Conservation (phyloP, 441 rosid genomes). For the Codiaeum variegatum region DNA sequence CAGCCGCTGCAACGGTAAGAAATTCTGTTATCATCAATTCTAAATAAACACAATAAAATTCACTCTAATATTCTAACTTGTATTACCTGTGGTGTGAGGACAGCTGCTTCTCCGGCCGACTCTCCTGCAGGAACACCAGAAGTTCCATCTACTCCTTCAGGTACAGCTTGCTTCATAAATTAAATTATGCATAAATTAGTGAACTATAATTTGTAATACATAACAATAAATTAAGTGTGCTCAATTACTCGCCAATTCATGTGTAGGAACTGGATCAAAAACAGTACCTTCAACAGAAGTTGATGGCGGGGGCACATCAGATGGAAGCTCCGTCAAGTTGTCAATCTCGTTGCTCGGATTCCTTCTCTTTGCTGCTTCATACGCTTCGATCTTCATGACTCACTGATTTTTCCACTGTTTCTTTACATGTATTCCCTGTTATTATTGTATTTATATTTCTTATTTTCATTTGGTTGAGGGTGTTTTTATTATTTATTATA, state of each 20-base stretch:
- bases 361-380: conserved; percentile 53
- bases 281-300: conserved; percentile 55
- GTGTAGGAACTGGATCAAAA: conserved; percentile 59
- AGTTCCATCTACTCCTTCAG: conserved; percentile 47
- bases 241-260: neutral
- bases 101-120: conserved; percentile 69
- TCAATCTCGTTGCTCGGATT: conserved; percentile 45
- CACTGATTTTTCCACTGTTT: conserved; percentile 28
- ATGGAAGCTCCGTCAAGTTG: conserved; percentile 53
- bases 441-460: conserved; percentile 16
- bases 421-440: neutral
- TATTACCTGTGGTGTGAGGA: conserved; percentile 4
- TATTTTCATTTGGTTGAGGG: conserved; percentile 20
- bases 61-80: conserved; percentile 13
- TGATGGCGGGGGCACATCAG: conserved; percentile 47
- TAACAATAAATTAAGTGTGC: neutral
- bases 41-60: no score
- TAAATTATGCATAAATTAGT: neutral
- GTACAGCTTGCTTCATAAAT: conserved; percentile 28
- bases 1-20: conserved; percentile 69
- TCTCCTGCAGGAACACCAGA: conserved; percentile 65
- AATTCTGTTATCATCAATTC: neutral
- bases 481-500: conserved; percentile 26
- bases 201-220: neutral
- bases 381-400: conserved; percentile 33